Conservation (phyloP, 1,139 yeast genomes). For the Yamadazyma dendronema region DNA sequence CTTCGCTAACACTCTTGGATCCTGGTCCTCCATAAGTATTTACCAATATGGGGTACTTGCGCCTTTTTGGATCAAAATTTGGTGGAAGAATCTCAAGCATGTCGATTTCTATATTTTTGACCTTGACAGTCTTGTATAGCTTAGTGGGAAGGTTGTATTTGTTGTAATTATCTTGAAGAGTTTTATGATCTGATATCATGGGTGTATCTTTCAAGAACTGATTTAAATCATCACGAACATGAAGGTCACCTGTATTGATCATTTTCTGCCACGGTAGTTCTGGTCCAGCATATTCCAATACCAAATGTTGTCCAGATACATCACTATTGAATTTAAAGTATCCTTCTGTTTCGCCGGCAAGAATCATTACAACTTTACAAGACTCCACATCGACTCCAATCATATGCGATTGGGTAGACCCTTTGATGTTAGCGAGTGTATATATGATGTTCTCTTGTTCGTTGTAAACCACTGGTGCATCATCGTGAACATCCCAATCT, state of each 20-base stretch:
- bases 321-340: slow-evolving; percentile 45
- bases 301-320: slow-evolving; percentile 51
- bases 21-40: slow-evolving; percentile 96
- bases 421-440: slow-evolving; percentile 56
- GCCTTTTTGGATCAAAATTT: slow-evolving; percentile 49
- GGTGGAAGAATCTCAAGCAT: slow-evolving; percentile 77
- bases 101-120: slow-evolving; percentile 54
- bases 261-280: slow-evolving; percentile 62
- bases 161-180: slow-evolving; percentile 13
- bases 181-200: slow-evolving; percentile 7
- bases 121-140: slow-evolving; percentile 44
- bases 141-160: slow-evolving; percentile 56
- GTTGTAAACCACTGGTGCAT: slow-evolving; percentile 57
- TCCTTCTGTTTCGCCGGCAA: slow-evolving; percentile 27
- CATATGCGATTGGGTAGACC: slow-evolving; percentile 30
- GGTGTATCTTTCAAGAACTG: slow-evolving; percentile 8
- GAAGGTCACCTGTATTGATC: slow-evolving; percentile 42
- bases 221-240: slow-evolving; percentile 17
- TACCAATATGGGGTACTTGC: slow-evolving; percentile 76
- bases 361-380: slow-evolving; percentile 16
- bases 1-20: slow-evolving; percentile 64
- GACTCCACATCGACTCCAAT: slow-evolving; percentile 24
- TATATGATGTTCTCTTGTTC: slow-evolving; percentile 51
- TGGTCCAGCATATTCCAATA: slow-evolving; percentile 63
- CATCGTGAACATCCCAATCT: slow-evolving; percentile 66